Base-by-base conservation (phyloP, 768 basidiomycete genomes). In the Chalciporus chontae region DNA sequence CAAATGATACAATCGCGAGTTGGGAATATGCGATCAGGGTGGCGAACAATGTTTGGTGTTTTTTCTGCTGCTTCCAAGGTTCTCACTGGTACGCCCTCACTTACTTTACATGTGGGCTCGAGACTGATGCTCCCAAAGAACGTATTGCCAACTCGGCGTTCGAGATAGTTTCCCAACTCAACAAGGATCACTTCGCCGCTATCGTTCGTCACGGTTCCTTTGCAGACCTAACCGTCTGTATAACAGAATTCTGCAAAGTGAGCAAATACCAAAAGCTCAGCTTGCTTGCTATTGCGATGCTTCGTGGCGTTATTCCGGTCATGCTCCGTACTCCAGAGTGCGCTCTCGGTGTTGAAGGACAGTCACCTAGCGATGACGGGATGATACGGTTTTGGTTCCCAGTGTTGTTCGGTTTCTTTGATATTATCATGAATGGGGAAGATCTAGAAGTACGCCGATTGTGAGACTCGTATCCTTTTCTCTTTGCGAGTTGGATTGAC, bases 381-480 rank as follows among this genome's bases (percentile, higher is more conserved):
- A 94, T 94, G 90, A 87, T 97, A 70, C 87, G 85, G 59, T 97
- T 86, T 69, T 99, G 96, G 96, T 94, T 90, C 74, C 96, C 96
- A 0, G 84, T 92, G 2, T 75, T 98, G 32, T 95, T 98, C 63
- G 88, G 90, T n/a, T 98, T 97, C 73, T 97, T 94, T 69, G 96
- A 98, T 67, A 95, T 99, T 47, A 95, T 99, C 65, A 98, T 99
- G 95, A 98, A 96, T 54, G 96, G 93, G 15, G 96, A 98, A 67
- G 96, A 99, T 63, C 73, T 99, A 23, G 96, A 99, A 79, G 94
- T 99, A 45, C 84, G 96, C 59, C 81, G 94, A 63, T 69, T 97
- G 96, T 99, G 65, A 72, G 92, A 76, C 11, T 47, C 45, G 27
- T n/a, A 37, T 41, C 5, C 47, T 26, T 8, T 9, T 11, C 29